Conservation (phyloP, 495 filamentous ascomycete species). For the Evansstolkia leycettana region DNA sequence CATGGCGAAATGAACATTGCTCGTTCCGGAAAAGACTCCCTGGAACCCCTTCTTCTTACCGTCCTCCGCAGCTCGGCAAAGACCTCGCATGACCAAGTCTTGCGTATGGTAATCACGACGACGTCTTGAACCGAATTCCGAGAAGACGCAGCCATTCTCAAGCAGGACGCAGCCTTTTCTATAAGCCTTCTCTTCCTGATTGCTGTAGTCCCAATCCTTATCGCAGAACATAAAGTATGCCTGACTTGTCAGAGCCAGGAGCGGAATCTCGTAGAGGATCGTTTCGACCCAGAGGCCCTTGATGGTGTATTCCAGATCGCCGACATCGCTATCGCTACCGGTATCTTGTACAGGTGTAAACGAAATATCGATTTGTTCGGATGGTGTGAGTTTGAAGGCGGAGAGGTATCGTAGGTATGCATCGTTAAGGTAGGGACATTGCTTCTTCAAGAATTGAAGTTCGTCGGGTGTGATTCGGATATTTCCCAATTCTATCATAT, state of each 20-base stretch:
- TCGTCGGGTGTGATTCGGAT: constrained; percentile 69
- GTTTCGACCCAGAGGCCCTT: constrained; percentile 86
- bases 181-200: constrained; percentile 73
- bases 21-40: constrained; percentile 75
- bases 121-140: constrained; percentile 84
- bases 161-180: constrained; percentile 66
- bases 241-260: constrained; percentile 83
- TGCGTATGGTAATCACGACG: constrained; percentile 92
- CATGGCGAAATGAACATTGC: constrained; percentile 96
- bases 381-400: constrained; percentile 66
- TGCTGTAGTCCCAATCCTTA: constrained; percentile 72
- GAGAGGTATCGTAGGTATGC: constrained; percentile 70
- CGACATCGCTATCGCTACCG: constrained; percentile 54
- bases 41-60: constrained; percentile 44
- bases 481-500: constrained; percentile 56
- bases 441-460: constrained; percentile 58
- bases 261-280: constrained; percentile 93
- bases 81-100: constrained; percentile 75
- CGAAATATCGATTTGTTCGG: constrained; percentile 60
- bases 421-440: constrained; percentile 69
- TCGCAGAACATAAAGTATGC: constrained; percentile 96
- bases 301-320: constrained; percentile 60
- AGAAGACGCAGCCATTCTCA: constrained; percentile 73
- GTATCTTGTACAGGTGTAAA: constrained; percentile 57
- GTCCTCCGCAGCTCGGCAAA: constrained; percentile 60